Percentiles rank a stretch among this genome's conserved stretches.
Conservation (phyloP, 352 stramenopile species). For the Phytophthora multivora region DNA sequence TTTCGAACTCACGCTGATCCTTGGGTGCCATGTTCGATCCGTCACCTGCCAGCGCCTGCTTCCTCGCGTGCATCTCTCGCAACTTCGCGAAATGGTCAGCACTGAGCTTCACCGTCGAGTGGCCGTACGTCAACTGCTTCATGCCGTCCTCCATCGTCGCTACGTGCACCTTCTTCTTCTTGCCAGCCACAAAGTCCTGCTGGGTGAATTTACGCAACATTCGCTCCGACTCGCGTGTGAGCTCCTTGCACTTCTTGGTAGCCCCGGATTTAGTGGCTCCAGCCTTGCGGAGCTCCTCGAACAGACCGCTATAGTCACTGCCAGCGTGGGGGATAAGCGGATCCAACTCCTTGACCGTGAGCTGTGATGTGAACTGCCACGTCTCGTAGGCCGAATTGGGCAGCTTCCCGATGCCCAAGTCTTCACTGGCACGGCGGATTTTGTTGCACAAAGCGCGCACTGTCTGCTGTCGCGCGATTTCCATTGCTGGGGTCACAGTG, state of each 20-base stretch:
- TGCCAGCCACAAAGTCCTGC: conserved; percentile 44
- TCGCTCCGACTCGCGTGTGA: conserved; percentile 57
- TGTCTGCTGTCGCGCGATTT: conserved; percentile 73
- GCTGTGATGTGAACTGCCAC: conserved; percentile 82
- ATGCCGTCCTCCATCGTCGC: conserved; percentile 38
- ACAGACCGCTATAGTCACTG: conserved; percentile 74
- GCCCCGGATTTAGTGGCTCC: conserved; percentile 64
- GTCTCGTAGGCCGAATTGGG: conserved; percentile 86
- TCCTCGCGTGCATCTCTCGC: conserved; percentile 73
- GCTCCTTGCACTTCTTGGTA: conserved; percentile 68
- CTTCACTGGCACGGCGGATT: conserved; percentile 67
- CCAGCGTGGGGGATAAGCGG: conserved; percentile 70
- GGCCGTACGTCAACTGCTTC: conserved; percentile 65
- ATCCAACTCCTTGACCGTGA: conserved; percentile 74
- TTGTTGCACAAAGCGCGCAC: conserved; percentile 71
- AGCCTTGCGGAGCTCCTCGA: conserved; percentile 76
- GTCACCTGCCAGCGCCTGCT: conserved; percentile 27
- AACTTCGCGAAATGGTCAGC: conserved; percentile 88
- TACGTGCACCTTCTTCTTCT: conserved; percentile 60
- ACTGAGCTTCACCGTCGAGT: conserved; percentile 82
- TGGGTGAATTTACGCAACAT: conserved; percentile 59
- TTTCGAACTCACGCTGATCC: conserved; percentile 60
- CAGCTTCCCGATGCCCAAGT: conserved; percentile 79
- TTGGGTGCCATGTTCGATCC: conserved; percentile 24
- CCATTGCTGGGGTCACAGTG: conserved; percentile 50